Conservation (phyloP, 2,329 filamentous ascomycete genomes). For the Penicillium verrucosum region DNA sequence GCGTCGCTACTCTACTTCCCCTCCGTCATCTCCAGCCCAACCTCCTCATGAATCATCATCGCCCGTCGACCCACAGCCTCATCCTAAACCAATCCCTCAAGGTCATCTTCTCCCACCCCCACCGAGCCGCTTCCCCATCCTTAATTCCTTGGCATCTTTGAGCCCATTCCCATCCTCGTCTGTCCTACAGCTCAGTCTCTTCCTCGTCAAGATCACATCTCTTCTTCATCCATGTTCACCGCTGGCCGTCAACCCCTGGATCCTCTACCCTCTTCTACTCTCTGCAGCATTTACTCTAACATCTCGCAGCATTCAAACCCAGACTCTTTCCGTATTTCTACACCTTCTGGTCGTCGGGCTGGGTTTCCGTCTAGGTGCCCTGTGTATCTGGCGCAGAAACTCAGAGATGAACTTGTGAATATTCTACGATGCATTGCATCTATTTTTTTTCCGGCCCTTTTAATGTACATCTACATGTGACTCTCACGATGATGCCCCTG, state of each 20-base stretch:
- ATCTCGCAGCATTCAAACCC: conserved; percentile 34
- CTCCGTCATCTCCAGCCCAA: conserved; percentile 25
- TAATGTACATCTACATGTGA: neutral
- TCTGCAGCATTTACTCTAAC: conserved; percentile 65
- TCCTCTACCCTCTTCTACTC: conserved; percentile 65
- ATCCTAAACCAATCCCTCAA: conserved; percentile 14
- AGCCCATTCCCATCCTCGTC: conserved; percentile 38
- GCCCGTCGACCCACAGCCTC: neutral
- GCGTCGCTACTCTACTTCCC: conserved; percentile 27
- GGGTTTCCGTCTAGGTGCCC: conserved; percentile 36
- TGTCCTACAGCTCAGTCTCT: conserved; percentile 57
- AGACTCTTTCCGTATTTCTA: conserved; percentile 43
- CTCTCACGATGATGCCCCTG: neutral
- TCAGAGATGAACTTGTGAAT: neutral
- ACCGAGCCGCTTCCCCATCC: conserved; percentile 30
- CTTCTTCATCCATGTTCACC: conserved; percentile 69
- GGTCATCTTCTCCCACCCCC: conserved; percentile 45
- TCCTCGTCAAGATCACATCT: conserved; percentile 65
- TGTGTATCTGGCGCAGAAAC: conserved; percentile 32
- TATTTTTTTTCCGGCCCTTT: neutral
- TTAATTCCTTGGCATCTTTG: conserved; percentile 21
- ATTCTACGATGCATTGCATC: neutral
- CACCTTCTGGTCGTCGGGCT: conserved; percentile 48
- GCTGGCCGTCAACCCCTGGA: conserved; percentile 60
- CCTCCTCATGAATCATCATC: conserved; percentile 12